Conservation (phyloP, 345 rosid genomes). For the Citrus maxima region DNA sequence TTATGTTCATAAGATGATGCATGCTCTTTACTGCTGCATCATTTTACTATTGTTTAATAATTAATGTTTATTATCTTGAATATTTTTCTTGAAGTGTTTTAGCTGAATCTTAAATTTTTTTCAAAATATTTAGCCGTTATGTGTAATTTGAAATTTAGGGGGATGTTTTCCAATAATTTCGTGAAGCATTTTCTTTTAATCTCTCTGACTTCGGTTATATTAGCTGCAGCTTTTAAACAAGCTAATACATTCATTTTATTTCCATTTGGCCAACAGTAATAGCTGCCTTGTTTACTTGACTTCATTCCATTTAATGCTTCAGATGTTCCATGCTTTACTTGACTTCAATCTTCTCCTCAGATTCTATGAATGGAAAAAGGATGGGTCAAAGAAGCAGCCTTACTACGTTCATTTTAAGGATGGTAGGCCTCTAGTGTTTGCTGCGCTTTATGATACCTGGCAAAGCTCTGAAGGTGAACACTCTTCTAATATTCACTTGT, state of each 20-base stretch:
- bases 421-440: slow-evolving; percentile 82
- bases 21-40: not conserved
- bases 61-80: not conserved
- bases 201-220: not conserved
- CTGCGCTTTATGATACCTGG: slow-evolving; percentile 90
- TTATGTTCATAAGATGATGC: not conserved
- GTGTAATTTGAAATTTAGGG: not conserved
- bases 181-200: not conserved
- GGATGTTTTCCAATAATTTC: not conserved
- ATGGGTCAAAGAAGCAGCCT: slow-evolving; percentile 88
- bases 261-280: not conserved
- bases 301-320: not conserved
- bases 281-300: not conserved
- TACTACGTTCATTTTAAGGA: slow-evolving; percentile 84
- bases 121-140: not conserved
- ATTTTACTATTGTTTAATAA: not conserved
- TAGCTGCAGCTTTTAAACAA: not conserved
- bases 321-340: not conserved
- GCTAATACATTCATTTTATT: not conserved
- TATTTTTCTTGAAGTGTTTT: slow-evolving; percentile 3
- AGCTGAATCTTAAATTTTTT: not conserved
- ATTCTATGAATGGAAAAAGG: slow-evolving; percentile 97
- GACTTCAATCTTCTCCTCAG: slow-evolving; percentile 30
- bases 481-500: not conserved
- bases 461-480: slow-evolving; percentile 61